Base-by-base conservation (phyloP, 805 yeast genomes). In the Metschnikowia hibisci region DNA sequence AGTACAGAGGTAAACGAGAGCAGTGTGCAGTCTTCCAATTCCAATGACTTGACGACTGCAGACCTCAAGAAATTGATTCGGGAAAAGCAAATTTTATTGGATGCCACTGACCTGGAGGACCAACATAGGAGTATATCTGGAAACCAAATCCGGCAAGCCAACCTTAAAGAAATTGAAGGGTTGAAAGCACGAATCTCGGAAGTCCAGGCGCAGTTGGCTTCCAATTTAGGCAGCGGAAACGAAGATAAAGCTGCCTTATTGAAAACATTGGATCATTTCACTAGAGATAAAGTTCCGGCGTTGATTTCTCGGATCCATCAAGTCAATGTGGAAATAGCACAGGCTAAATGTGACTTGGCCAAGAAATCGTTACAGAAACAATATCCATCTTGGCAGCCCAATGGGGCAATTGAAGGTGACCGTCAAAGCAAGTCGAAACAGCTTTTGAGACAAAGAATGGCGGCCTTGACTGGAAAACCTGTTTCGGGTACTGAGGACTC, bases 401-500 rank as follows among this genome's bases (percentile, higher is more conserved):
- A 84, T 56, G 97, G 97, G 25, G 80, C 80, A 46, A 77, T 88
- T 3, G 96, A 87, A 20, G 65, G 80, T 11, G 97, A 90, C 59
- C 77, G 85, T 46, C 77, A 85, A 50, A 84, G 85, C 31, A 82
- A 77, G 53, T 82, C 87, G 32, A 84, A 85, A 57, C 95, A 91
- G 32, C 66, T 81, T 44, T 71, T 93, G 53, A 81, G 82, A 50
- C 86, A 90, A 39, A 77, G 96, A 53, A 89, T 91, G 95, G 95
- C 96, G 23, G 87, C 91, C 3, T 75, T 91, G 55, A 90, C 97
- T 0, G 96, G 96, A 5, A 84, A 81, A 55, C 69, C 77, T 6
- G 67, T 73, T 3, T 64, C 73, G 4, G 40, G 27, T 2, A 61
- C 68, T 33, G 73, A 71, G 18, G 73, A 76, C 53, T 78, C 80